phyloP scores from a whole-genome alignment of 345 rosid species.

The Sonneratia alba region DNA sequence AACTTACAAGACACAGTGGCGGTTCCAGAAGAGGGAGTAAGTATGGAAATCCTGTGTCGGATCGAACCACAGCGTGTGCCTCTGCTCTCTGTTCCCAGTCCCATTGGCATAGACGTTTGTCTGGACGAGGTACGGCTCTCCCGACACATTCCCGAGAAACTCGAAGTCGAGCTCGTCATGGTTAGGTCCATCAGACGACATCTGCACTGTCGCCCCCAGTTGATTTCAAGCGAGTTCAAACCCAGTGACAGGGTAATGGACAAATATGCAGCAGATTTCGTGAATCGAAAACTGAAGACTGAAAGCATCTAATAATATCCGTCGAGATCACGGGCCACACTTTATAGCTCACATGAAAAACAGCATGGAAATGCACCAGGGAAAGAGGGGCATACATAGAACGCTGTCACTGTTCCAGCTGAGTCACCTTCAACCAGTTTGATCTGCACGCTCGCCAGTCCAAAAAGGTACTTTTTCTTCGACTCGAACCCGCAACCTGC shows the following conservation, averaged over 20 bases:
- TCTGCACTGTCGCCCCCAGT: background rate
- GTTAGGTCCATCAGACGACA: conserved; percentile 18
- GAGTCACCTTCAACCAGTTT: conserved; percentile 18
- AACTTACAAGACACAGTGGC: conserved; percentile 9
- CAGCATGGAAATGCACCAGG: no score
- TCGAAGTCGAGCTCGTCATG: conserved; percentile 22
- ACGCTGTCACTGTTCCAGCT: conserved; percentile 18
- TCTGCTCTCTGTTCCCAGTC: conserved; percentile 18
- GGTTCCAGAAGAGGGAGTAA: conserved; percentile 19
- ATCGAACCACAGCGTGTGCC: conserved; percentile 18
- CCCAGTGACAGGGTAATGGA: no score
- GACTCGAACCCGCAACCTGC: conserved; percentile 19
- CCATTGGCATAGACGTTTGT: conserved; percentile 17
- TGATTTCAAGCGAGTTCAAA: no score
- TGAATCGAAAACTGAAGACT: background rate
- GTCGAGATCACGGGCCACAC: no score
- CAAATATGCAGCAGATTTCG: no score
- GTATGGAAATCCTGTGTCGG: conserved; percentile 14
- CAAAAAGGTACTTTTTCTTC: conserved; percentile 17
- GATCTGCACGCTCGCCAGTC: conserved; percentile 8
- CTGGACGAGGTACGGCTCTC: conserved; percentile 22
- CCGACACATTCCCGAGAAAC: conserved; percentile 15
- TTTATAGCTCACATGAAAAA: no score
- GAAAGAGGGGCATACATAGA: conserved; percentile 9
- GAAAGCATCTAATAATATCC: background rate